phyloP scores from a whole-genome alignment of 75 land plant species.

The Pinus taeda region DNA sequence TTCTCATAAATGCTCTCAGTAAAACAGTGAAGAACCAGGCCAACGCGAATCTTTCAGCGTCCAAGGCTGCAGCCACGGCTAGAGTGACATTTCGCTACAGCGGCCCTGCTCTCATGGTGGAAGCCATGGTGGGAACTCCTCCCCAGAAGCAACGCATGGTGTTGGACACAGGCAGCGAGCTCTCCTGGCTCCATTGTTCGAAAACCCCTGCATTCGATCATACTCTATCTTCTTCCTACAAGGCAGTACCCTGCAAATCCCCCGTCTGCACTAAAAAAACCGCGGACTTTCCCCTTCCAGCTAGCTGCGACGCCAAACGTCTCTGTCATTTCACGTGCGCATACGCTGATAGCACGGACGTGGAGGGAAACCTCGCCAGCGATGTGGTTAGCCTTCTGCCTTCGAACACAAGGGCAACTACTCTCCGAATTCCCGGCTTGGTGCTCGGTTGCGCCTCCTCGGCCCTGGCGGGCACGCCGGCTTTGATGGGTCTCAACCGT shows the following conservation, averaged over 20 bases:
- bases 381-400: slow-evolving; percentile 22
- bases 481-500: slow-evolving; percentile 67
- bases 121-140: slow-evolving; percentile 71
- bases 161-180: slow-evolving; percentile 87
- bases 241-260: slow-evolving; percentile 43
- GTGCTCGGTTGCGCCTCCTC: slow-evolving; percentile 44
- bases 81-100: slow-evolving; percentile 11
- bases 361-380: slow-evolving; percentile 44
- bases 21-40: background rate
- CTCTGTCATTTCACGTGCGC: slow-evolving; percentile 45
- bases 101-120: slow-evolving; percentile 37
- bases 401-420: background rate
- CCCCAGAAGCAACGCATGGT: slow-evolving; percentile 65
- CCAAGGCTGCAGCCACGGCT: background rate
- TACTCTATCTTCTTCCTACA: slow-evolving; percentile 25
- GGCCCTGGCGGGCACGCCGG: slow-evolving; percentile 31
- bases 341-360: slow-evolving; percentile 54
- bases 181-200: slow-evolving; percentile 68
- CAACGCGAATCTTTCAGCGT: slow-evolving; percentile 1
- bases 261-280: slow-evolving; percentile 28
- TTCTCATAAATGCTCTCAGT: background rate
- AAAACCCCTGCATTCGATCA: slow-evolving; percentile 20
- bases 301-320: slow-evolving; percentile 30
- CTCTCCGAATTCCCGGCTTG: slow-evolving; percentile 4
- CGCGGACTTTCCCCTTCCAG: slow-evolving; percentile 36